Conservation (phyloP, 139 green algal species). For the Tetraselmis striata region DNA sequence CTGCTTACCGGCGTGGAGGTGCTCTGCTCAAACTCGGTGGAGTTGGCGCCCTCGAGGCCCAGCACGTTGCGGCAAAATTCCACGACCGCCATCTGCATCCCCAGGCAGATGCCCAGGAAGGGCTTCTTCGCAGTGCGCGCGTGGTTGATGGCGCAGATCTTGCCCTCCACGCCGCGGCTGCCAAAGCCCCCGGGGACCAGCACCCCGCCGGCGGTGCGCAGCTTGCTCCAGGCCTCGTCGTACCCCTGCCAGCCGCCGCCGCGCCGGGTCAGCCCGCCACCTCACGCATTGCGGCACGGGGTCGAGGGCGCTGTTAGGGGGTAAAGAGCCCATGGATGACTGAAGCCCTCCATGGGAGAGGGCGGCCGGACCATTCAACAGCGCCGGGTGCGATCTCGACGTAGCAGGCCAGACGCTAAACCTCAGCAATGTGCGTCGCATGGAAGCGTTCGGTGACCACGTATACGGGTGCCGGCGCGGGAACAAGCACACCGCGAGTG, state of each 20-base stretch:
- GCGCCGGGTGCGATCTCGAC: no score
- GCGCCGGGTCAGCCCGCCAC: no score
- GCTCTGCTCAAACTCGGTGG: conserved; percentile 74
- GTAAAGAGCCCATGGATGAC: no score
- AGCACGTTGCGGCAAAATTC: conserved; percentile 95
- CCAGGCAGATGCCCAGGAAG: conserved; percentile 98
- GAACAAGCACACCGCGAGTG: no score
- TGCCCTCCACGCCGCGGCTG: conserved; percentile 85
- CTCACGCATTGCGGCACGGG: no score
- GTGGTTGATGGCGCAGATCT: conserved; percentile 85
- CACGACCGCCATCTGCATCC: conserved; percentile 97
- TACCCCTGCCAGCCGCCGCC: conserved; percentile 3
- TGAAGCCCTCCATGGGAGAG: no score
- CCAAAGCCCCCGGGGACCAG: conserved; percentile 82
- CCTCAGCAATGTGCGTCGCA: no score
- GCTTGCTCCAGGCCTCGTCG: conserved; percentile 33
- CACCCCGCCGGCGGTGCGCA: conserved; percentile 39
- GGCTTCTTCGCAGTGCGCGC: conserved; percentile 71
- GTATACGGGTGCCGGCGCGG: no score
- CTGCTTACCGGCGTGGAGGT: background rate
- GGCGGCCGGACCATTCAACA: no score
- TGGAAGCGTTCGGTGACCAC: no score
- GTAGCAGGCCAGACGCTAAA: no score
- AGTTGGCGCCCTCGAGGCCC: conserved; percentile 73
- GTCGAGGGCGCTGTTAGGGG: no score